Percentiles rank a stretch among this genome's conserved stretches.
Evolutionary conservation across 2,329 filamentous ascomycete species (phyloP).

Genomic region (Aschersonia sp.): DNA sequence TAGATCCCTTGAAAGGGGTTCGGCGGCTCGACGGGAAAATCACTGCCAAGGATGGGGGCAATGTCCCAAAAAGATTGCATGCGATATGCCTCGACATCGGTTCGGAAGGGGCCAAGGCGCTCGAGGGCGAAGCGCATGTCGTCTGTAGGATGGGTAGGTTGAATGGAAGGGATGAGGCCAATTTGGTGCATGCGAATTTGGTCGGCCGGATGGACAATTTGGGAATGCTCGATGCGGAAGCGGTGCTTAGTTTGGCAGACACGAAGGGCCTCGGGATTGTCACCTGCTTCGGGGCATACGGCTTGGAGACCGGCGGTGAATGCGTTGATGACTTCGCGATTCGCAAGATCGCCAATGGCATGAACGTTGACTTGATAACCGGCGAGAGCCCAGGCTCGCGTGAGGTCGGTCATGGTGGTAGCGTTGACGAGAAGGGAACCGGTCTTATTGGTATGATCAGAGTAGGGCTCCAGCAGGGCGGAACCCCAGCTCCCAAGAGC

Average conservation of each 20-base stretch:
- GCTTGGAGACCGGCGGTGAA: conserved; percentile 40
- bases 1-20: conserved; percentile 56
- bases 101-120: conserved; percentile 42
- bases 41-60: conserved; percentile 46
- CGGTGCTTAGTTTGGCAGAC: conserved; percentile 39
- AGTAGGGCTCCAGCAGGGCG: conserved; percentile 56
- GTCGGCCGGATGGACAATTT: conserved; percentile 54
- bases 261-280: conserved; percentile 17
- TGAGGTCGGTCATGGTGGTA: conserved; percentile 37
- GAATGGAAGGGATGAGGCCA: conserved; percentile 53
- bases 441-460: conserved; percentile 43
- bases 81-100: conserved; percentile 43
- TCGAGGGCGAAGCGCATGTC: conserved; percentile 53
- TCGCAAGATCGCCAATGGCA: conserved; percentile 57
- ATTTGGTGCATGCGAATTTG: conserved; percentile 42
- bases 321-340: conserved; percentile 48
- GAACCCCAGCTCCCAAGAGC: conserved; percentile 59
- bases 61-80: conserved; percentile 46
- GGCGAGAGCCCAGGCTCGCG: conserved; percentile 41
- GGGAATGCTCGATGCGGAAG: conserved; percentile 56
- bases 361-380: conserved; percentile 60
- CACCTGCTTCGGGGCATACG: conserved; percentile 28
- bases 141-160: conserved; percentile 58
- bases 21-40: conserved; percentile 58
- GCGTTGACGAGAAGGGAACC: conserved; percentile 54